phyloP scores from a whole-genome alignment of 331 rosid genomes.

The Phaseolus coccineus region DNA sequence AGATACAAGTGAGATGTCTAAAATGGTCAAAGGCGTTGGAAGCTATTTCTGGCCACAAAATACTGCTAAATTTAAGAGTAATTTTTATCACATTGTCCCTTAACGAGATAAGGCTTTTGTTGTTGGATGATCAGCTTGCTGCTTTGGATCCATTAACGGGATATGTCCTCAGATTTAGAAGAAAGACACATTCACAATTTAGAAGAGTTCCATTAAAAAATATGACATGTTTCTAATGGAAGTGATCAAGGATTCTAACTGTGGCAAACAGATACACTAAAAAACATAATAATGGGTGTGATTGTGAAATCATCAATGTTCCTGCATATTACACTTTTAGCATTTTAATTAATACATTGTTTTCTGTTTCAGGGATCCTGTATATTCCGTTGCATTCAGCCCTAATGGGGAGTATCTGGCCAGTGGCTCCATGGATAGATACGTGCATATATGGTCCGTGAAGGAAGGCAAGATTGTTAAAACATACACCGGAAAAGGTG shows the following conservation, averaged over 20 bases:
- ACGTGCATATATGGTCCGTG: slow-evolving; percentile 87
- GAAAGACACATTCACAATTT: too few species aligned
- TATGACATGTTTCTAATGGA: too few species aligned
- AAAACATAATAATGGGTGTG: not conserved
- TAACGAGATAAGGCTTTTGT: too few species aligned
- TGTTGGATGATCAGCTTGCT: too few species aligned
- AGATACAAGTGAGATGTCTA: not conserved
- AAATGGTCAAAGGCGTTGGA: not conserved
- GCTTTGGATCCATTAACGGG: too few species aligned
- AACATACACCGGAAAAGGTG: slow-evolving; percentile 86
- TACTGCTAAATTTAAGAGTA: not conserved
- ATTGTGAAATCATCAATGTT: slow-evolving; percentile 1
- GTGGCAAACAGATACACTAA: not conserved
- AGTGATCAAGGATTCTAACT: too few species aligned
- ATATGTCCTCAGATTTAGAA: too few species aligned
- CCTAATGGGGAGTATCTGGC: slow-evolving; percentile 93
- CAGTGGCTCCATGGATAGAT: slow-evolving; percentile 91
- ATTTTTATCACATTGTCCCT: too few species aligned
- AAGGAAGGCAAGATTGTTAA: slow-evolving; percentile 90
- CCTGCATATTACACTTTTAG: not conserved
- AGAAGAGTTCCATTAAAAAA: too few species aligned
- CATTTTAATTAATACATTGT: slow-evolving; percentile 26
- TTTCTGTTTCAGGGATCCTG: slow-evolving; percentile 77
- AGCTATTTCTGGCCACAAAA: not conserved
- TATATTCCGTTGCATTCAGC: slow-evolving; percentile 93